Base-by-base conservation (phyloP, 2,329 filamentous ascomycete species). In the Graphiopsis chlorocephala region DNA sequence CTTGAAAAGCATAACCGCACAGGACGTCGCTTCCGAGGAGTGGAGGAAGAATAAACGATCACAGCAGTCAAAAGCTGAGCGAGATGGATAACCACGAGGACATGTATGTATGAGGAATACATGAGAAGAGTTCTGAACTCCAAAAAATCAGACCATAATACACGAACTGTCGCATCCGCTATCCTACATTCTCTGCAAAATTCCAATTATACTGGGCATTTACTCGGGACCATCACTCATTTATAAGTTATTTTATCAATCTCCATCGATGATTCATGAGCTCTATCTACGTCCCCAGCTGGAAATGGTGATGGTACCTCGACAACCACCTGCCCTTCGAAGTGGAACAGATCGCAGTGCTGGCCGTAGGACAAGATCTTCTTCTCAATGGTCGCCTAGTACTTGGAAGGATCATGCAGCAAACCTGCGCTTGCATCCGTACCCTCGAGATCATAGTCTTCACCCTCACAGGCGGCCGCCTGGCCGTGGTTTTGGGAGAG, bases 331-430 rank as follows among this genome's bases (percentile, higher is more conserved):
- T 95, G 95, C n/a, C 95, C 95, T 72, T 98, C 95, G 59, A 92
- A 98, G 84, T 99, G 95, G 84, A 99, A 99, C 73, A 99, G 84
- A 81, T 92, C 97, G 88, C 95, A 99, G 86, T 98, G 99, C 78
- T 92, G 92, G 83, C 99, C 95, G 85, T 99, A 99, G 83, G 93
- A 97, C 80, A 92, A 90, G 83, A 98, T 97, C 83, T 98, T 98
- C 79, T 92, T 91, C 81, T 98, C 95, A 64, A 99, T 86, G 35
- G 93, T 92, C 55, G 95, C 95, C 76, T 95, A 93, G 80, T 96
- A 98, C 78, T 99, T 95, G 71, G 99, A 85, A 61, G 95, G 95
- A 1, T 75, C 95, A 94, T 70, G 95, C 95, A 66, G 95, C 95
- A 70, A n/a, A n/a, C n/a, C n/a, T n/a, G n/a, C n/a, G 93, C 92